Base-by-base conservation (phyloP, 768 basidiomycete species). In the Dentipellis sp. region DNA sequence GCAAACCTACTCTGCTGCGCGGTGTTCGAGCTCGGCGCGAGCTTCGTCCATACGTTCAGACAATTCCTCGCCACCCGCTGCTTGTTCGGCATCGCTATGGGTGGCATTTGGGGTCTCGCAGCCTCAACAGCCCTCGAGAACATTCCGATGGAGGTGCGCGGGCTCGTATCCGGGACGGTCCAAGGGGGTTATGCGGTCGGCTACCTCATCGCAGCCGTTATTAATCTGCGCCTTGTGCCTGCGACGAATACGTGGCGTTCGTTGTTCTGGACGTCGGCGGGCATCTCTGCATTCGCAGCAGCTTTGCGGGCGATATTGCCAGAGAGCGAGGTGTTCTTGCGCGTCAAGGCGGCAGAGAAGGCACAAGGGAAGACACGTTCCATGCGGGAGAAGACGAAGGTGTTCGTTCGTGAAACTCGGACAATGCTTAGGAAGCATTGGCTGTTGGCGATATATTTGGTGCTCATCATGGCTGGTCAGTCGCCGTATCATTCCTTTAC, bases 151-250 rank as follows among this genome's bases (percentile, higher is more conserved):
- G 87, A 90, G 64, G 78, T 83, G 14, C 88, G 94, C 67, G 95
- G 95, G 19, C 71, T 97, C 2, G 85, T 84, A 2, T 86, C 83
- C 19, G 94, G 94, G 12, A 71, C 95, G 49, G 68, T 97, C 5
- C 94, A 97, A 63, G 82, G 94, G 66, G 94, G 91, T 14, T 94
- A 95, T 63, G 89, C 91, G 0, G 78, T 84, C 11, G 94, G 94
- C 1, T 94, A 86, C 67, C 81, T 95, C 8, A 61, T 97, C 56
- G 89, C 91, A 0, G 88, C 92, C 0, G 81, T 88, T 49, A 79
- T 94, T 73, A 92, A 94, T 65, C 74, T 94, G 19, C 76, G 70
- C 3, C 72, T 88, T 21, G 89, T 73, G 10, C 69, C 71, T 16
- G 63, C 63, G 38, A 64, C 65, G 10, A 39, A 58, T 0, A 56